Evolutionary conservation across 2,329 filamentous ascomycete genomes (phyloP).

Genomic region (Aureobasidium vineae): DNA sequence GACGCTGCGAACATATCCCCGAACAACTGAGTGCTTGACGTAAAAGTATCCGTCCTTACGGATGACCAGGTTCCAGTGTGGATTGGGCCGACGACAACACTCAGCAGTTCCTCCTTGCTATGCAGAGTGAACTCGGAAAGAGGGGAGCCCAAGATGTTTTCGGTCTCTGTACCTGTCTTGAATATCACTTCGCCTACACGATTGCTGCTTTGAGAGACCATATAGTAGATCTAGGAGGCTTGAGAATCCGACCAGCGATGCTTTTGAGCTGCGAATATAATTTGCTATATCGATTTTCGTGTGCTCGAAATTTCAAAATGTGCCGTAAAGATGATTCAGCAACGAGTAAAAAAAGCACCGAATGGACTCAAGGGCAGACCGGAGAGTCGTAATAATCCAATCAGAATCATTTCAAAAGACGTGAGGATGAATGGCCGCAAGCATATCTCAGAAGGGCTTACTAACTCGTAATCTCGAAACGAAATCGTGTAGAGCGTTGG

Average conservation of each 20-base stretch:
- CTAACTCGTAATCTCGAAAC: not conserved
- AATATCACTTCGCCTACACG: constrained; percentile 1
- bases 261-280: not conserved
- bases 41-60: no score
- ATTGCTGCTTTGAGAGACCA: not conserved
- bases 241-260: not conserved
- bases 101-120: no score
- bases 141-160: no score
- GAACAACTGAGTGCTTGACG: no score
- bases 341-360: not conserved
- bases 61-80: no score
- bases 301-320: not conserved
- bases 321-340: not conserved
- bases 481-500: not conserved
- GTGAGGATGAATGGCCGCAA: not conserved
- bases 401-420: not conserved
- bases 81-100: no score
- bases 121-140: no score
- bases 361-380: not conserved
- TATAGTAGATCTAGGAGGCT: no score
- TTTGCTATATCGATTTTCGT: not conserved
- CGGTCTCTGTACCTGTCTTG: no score
- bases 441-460: not conserved
- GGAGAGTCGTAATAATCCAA: not conserved
- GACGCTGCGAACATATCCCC: no score